Evolutionary conservation across 2,329 filamentous ascomycete genomes (phyloP).

Genomic region (Chalara sp.): DNA sequence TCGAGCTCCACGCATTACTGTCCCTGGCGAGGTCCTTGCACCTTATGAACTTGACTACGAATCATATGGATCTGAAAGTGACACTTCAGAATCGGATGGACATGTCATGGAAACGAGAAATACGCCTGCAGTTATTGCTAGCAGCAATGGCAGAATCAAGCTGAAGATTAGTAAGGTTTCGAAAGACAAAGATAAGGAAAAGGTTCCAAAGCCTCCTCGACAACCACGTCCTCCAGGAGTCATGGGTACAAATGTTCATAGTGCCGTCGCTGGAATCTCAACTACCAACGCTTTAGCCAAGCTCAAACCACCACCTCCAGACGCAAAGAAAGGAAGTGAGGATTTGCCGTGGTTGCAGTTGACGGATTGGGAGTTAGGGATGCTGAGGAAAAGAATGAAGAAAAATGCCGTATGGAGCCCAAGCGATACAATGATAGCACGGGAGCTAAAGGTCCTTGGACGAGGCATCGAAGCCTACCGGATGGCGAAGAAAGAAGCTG

Average conservation of each 20-base stretch:
- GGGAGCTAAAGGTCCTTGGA: slow-evolving; percentile 66
- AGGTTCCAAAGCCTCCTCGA: slow-evolving; percentile 20
- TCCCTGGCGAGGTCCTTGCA: slow-evolving; percentile 59
- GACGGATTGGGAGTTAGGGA: slow-evolving; percentile 57
- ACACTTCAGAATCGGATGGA: slow-evolving; percentile 17
- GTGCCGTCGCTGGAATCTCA: slow-evolving; percentile 28
- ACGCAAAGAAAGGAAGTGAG: slow-evolving; percentile 49
- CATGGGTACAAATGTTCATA: slow-evolving; percentile 29
- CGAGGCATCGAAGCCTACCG: slow-evolving; percentile 58
- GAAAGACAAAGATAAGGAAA: slow-evolving; percentile 17
- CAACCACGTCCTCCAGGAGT: slow-evolving; percentile 24
- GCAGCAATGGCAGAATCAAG: slow-evolving; percentile 18
- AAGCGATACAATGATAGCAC: slow-evolving; percentile 77
- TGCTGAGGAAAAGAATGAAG: slow-evolving; percentile 80
- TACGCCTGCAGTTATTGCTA: slow-evolving; percentile 15
- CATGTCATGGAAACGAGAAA: slow-evolving; percentile 26
- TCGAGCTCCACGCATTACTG: slow-evolving; percentile 51
- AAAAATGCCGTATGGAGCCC: slow-evolving; percentile 84
- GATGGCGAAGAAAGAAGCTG: slow-evolving; percentile 56
- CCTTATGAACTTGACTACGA: slow-evolving; percentile 60
- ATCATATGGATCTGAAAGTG: slow-evolving; percentile 35
- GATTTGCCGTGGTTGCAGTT: slow-evolving; percentile 61
- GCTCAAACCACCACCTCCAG: slow-evolving; percentile 51
- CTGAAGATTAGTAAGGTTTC: slow-evolving; percentile 17
- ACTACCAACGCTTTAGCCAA: slow-evolving; percentile 28